Evolutionary conservation across 2,329 filamentous ascomycete genomes (phyloP), one percentile per base, ranked within the genome.

Genomic region (Aspergillus ochraceoroseus): DNA sequence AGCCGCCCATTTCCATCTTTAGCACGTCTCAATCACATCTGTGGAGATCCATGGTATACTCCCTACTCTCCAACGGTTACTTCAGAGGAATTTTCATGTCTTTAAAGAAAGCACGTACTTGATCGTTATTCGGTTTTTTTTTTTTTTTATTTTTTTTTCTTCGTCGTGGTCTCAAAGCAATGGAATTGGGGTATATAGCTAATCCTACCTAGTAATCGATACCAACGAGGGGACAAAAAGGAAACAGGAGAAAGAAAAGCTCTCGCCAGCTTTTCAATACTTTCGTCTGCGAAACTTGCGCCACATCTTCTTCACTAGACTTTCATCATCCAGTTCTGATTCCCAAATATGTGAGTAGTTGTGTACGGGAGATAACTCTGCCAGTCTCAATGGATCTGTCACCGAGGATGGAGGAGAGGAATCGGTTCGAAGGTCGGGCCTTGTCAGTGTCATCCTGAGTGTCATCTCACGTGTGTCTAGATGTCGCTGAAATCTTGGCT

Each of bases 361-460:
- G 12, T 70, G 67, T 7, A 68, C 56, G 5, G 60, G 58, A 2
- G 71, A 66, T 13, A 82, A 63, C 29, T 73, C 70, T 26, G 75
- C 73, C 12, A 79, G 59, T n/a, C 73, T 71, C 22, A 80, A 61
- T 2, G 77, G 74, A 46, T 79, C 71, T 49, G 73, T 63, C 49
- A 68, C 80, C 54, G 88, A 86, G 55, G 87, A 86, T n/a, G 46
- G 36, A 5, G 46, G 34, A 3, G 51, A 49, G 7, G 58, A 59
- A 9, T 56, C 47, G 11, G 56, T 59, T 22, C 88, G 81, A 32
- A 96, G 74, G 59, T 96, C 90, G 0, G 88, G 86, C 32, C 89
- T 75, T 3, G 92, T 96, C 39, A 96, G 75, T 0, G 90, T 96
- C 88, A 96, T 94, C 33, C 89, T 85, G 33, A 96, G 68, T 2